phyloP scores from a whole-genome alignment of 202 grass and related monocot genomes.

The Brachypodium distachyon region DNA sequence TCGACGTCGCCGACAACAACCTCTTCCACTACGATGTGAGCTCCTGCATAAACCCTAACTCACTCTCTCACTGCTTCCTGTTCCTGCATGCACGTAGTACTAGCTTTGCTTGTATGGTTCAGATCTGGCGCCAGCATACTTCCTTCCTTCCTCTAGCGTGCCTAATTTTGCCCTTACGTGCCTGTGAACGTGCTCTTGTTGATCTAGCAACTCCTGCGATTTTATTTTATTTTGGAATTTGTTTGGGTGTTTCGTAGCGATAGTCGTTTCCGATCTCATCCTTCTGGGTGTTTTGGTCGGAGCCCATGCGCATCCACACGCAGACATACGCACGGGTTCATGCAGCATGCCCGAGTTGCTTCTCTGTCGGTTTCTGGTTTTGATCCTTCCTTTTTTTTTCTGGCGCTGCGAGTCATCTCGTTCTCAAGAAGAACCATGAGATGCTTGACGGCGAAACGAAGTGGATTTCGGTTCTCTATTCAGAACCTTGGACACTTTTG shows the following conservation, averaged over 20 bases:
- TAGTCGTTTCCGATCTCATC: not conserved
- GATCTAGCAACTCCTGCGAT: not conserved
- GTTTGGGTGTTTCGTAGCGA: not conserved
- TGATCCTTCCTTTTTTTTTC: too few species aligned
- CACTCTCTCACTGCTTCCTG: not conserved
- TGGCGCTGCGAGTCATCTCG: too few species aligned
- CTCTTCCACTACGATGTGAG: constrained; percentile 83
- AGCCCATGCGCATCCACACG: too few species aligned
- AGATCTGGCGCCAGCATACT: not conserved
- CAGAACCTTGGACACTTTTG: not conserved
- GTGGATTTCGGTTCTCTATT: too few species aligned
- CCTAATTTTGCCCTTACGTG: too few species aligned
- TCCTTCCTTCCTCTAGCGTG: too few species aligned
- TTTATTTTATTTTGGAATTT: not conserved
- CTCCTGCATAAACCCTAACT: not conserved
- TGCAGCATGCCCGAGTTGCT: too few species aligned
- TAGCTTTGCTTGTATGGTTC: not conserved
- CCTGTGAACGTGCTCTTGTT: too few species aligned
- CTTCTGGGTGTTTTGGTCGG: not conserved
- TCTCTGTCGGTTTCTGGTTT: too few species aligned
- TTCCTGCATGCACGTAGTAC: not conserved
- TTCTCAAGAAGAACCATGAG: too few species aligned
- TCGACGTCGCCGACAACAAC: constrained; percentile 59
- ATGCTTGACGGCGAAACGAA: too few species aligned
- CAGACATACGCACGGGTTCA: too few species aligned